These are phyloP conservation scores for Sporothrix brasiliensis DNA, from an alignment of 2,329 filamentous ascomycete species.

Conservation along the genomic window DNA sequence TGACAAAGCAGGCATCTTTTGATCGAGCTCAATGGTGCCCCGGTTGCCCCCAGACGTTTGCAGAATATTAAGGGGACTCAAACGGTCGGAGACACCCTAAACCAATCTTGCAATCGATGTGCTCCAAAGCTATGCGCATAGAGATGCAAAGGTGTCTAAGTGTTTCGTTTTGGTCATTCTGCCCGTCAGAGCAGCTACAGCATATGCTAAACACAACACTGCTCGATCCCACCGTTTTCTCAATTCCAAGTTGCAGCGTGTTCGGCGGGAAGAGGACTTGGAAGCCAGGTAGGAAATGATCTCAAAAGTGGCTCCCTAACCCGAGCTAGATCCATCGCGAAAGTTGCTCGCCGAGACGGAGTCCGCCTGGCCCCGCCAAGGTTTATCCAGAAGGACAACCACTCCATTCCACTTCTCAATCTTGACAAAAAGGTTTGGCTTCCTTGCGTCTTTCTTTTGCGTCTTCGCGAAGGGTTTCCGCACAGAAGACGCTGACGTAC, in stretches of 20 bases:
- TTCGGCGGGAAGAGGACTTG: not conserved
- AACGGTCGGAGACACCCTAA: slow-evolving; percentile 13
- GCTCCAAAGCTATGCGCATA: not conserved
- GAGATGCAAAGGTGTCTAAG: too few species aligned
- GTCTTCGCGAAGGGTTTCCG: not conserved
- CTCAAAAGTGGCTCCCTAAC: slow-evolving; percentile 11
- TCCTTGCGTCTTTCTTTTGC: not conserved
- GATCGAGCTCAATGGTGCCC: not conserved
- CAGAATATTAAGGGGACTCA: not conserved
- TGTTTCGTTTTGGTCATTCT: not conserved
- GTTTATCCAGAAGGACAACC: not conserved
- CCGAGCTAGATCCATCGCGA: slow-evolving; percentile 5
- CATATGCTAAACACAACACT: not conserved
- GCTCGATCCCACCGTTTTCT: not conserved
- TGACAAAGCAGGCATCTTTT: not conserved
- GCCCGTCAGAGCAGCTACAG: not conserved
- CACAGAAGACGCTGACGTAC: not conserved
- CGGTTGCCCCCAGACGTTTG: not conserved
- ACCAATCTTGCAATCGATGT: not conserved
- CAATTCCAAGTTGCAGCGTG: not conserved
- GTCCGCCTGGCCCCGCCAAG: not conserved
- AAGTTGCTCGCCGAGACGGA: slow-evolving; percentile 1
- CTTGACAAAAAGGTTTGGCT: not conserved
- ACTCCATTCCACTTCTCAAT: not conserved
- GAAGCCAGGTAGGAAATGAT: slow-evolving; percentile 13